Percentiles rank a stretch among this genome's conserved stretches.
Evolutionary conservation across 148 eudicot genomes (phyloP).

Genomic region (Cornus suecica): DNA sequence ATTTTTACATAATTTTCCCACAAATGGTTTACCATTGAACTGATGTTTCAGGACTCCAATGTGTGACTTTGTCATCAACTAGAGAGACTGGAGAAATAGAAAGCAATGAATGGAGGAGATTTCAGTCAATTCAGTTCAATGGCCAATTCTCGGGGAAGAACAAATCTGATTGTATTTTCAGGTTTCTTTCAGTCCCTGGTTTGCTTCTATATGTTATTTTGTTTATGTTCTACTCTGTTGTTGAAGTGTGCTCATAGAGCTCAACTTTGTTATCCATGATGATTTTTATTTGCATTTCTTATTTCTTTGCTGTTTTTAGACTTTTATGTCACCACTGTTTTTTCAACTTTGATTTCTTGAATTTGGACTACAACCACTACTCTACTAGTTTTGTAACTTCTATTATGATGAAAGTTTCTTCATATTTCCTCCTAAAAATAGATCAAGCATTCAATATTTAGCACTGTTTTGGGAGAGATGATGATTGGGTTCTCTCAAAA

Average conservation of each 20-base stretch:
- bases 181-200: conserved; percentile 49
- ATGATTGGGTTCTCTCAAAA: neutral
- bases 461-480: conserved; percentile 10
- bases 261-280: conserved; percentile 31
- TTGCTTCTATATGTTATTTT: conserved; percentile 27
- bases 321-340: conserved; percentile 22
- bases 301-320: conserved; percentile 29
- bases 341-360: conserved; percentile 4
- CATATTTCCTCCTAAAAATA: neutral
- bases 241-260: conserved; percentile 37
- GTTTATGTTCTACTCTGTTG: conserved; percentile 14
- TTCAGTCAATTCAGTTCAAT: conserved; percentile 32
- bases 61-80: neutral
- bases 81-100: neutral
- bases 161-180: conserved; percentile 48
- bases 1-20: too few relatives aligned
- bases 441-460: neutral
- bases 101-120: conserved; percentile 17
- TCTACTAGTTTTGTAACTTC: neutral
- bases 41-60: conserved; percentile 17
- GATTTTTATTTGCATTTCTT: conserved; percentile 23
- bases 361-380: neutral
- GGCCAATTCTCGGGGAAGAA: conserved; percentile 47
- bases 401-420: neutral
- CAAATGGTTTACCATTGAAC: conserved; percentile 6